Conservation (phyloP, 768 basidiomycete genomes). For the Boletus vinaceobasis region DNA sequence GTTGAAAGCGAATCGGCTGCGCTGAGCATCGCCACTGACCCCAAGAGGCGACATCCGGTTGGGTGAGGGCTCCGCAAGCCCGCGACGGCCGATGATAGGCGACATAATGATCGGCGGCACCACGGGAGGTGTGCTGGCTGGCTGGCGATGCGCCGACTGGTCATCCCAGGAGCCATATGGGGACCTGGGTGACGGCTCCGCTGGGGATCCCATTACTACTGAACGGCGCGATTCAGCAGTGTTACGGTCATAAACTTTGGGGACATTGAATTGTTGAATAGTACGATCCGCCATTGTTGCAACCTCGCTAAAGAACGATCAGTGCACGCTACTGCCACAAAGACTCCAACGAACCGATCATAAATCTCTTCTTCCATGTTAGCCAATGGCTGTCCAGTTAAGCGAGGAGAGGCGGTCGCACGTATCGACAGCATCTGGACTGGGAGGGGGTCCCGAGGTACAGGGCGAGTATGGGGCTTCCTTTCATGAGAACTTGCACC, state of each 20-base stretch:
- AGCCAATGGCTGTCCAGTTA: not conserved
- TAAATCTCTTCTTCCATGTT: not conserved
- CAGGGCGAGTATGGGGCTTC: slow-evolving; percentile 7
- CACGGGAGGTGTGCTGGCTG: not conserved
- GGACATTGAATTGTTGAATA: not conserved
- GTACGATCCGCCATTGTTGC: not conserved
- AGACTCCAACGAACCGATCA: slow-evolving; percentile 8
- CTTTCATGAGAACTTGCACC: slow-evolving; percentile 8
- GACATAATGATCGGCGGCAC: slow-evolving; percentile 3
- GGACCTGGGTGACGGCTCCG: not conserved
- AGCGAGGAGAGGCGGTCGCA: not conserved
- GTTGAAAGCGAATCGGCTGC: not conserved
- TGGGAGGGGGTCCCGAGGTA: not conserved
- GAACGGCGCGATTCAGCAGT: not conserved
- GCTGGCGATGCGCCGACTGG: not conserved
- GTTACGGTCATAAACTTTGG: not conserved
- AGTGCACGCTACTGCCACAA: not conserved
- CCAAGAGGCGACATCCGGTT: not conserved
- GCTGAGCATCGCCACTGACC: not conserved
- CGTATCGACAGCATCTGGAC: not conserved
- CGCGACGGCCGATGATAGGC: not conserved
- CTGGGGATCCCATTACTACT: not conserved
- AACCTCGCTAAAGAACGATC: slow-evolving; percentile 6
- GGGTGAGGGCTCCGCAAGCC: not conserved
- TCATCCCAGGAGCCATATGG: not conserved